Evolutionary conservation across 2,329 filamentous ascomycete genomes (phyloP), one percentile per base, ranked within the genome.

Genomic region (Xylaria sp.): DNA sequence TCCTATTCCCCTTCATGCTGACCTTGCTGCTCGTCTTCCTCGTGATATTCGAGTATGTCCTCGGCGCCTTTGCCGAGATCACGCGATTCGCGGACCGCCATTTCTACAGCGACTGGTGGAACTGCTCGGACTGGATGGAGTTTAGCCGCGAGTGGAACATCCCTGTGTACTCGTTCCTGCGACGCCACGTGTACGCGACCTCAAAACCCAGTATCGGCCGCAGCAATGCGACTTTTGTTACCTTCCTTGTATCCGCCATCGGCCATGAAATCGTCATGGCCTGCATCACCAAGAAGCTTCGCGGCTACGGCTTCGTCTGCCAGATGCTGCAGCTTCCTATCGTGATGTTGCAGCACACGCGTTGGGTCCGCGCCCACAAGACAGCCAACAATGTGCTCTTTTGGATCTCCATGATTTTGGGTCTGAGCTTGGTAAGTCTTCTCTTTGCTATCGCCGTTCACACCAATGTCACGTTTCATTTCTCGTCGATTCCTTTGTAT

Each of bases 311-410:
- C 9, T 96, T 97, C 74, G 73, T 96, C 19, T 91, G 92, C 65
- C 95, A 97, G 88, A 98, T 99, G 95, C 80, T 96, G 65, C 95
- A 99, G 82, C 84, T 98, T 69, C 95, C 95, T 0, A 95, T 98
- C 69, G 91, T 98, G n/a, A 87, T 94, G 76, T 80, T 98, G 31
- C 95, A 98, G 80, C 86, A 92, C 65, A 93, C 91, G 4, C 86
- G 83, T 64, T 92, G 87, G 81, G 87, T 98, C 38, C 85, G 88
- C 57, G 88, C 89, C 19, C 86, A 87, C 69, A 88, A 88, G 74
- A 89, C 94, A 31, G 80, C 97, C 61, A 97, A 97, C 73, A 96
- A 96, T 70, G 87, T 93, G 23, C 89, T 91, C 65, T 97, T 97
- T 74, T 97, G 94, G 94, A 89, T 87, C 72, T 93, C 89, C 23